Percentiles rank a stretch among this genome's conserved stretches.
Evolutionary conservation across 2,329 filamentous ascomycete genomes (phyloP).

Genomic region (Sclerotinia trifoliorum): DNA sequence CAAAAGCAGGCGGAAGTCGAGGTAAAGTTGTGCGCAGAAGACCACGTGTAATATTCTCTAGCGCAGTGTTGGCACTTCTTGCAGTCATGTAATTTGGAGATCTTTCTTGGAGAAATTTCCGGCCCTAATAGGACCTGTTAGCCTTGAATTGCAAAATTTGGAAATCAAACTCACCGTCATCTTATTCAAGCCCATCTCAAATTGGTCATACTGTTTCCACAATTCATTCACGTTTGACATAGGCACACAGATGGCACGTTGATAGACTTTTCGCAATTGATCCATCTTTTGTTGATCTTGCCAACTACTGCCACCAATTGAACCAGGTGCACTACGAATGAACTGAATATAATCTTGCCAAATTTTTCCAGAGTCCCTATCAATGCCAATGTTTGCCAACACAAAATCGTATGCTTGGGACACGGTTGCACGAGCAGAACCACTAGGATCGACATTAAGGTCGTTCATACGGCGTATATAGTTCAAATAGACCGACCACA

Average conservation of each 20-base stretch:
- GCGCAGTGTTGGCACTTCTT: constrained; percentile 80
- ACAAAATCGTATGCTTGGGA: constrained; percentile 90
- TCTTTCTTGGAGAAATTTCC: constrained; percentile 90
- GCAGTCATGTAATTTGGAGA: constrained; percentile 96
- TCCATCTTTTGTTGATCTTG: constrained; percentile 99
- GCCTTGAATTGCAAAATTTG: constrained; percentile 19
- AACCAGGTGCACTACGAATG: constrained; percentile 82
- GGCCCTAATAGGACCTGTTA: constrained; percentile 57
- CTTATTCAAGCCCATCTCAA: constrained; percentile 93
- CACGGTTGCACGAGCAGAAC: constrained; percentile 74
- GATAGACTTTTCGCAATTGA: constrained; percentile 84
- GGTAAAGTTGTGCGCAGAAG: constrained; percentile 77
- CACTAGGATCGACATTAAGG: constrained; percentile 73
- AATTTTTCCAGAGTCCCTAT: constrained; percentile 83
- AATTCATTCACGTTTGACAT: constrained; percentile 78
- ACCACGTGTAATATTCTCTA: constrained; percentile 83
- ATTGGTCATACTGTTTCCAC: constrained; percentile 98
- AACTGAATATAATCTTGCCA: constrained; percentile 97
- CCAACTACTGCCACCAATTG: constrained; percentile 82
- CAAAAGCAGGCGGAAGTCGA: constrained; percentile 75
- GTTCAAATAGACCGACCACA: constrained; percentile 93
- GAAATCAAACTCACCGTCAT: constrained; percentile 62
- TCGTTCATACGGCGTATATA: constrained; percentile 93
- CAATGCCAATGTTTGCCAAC: constrained; percentile 82
- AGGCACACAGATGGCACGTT: constrained; percentile 83